Percentiles rank a stretch among this genome's conserved stretches.
phyloP scores from a whole-genome alignment of 768 basidiomycete genomes.

The Trametes elegans region DNA sequence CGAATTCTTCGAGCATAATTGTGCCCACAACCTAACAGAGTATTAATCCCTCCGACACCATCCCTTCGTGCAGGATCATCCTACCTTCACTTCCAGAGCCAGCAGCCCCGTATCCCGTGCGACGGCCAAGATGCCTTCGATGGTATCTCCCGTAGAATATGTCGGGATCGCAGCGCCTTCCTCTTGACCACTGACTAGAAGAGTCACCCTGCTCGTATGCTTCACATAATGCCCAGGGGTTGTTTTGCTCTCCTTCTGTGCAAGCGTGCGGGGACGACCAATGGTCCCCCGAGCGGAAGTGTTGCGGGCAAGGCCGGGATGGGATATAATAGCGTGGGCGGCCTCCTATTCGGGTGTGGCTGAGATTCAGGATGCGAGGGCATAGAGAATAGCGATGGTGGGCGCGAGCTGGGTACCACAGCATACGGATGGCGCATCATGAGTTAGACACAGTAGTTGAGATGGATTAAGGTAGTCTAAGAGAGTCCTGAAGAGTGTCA shows the following conservation, averaged over 20 bases:
- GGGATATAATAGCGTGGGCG: background rate
- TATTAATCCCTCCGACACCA: too few relatives aligned
- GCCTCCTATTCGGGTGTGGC: background rate
- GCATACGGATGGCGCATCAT: slow-evolving; percentile 10
- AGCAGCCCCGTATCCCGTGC: slow-evolving; percentile 21
- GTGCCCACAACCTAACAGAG: slow-evolving; percentile 28
- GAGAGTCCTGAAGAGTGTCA: background rate
- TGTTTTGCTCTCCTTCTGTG: background rate
- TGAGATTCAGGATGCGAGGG: background rate
- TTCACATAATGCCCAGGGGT: slow-evolving; percentile 22
- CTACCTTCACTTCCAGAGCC: slow-evolving; percentile 22
- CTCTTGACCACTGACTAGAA: slow-evolving; percentile 25
- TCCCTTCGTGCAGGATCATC: too few relatives aligned
- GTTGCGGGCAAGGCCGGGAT: background rate
- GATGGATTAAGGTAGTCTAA: too few relatives aligned
- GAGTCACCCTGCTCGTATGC: slow-evolving; percentile 24
- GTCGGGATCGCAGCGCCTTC: slow-evolving; percentile 14
- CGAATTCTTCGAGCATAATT: slow-evolving; percentile 29
- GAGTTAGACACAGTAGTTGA: background rate
- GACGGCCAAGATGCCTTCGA: slow-evolving; percentile 26
- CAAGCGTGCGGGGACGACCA: background rate
- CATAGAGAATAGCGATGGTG: background rate
- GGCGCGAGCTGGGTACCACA: background rate
- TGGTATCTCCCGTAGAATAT: slow-evolving; percentile 23
- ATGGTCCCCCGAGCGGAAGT: background rate